phyloP scores from a whole-genome alignment of 2,329 filamentous ascomycete genomes.

The Dactylellina sp. region DNA sequence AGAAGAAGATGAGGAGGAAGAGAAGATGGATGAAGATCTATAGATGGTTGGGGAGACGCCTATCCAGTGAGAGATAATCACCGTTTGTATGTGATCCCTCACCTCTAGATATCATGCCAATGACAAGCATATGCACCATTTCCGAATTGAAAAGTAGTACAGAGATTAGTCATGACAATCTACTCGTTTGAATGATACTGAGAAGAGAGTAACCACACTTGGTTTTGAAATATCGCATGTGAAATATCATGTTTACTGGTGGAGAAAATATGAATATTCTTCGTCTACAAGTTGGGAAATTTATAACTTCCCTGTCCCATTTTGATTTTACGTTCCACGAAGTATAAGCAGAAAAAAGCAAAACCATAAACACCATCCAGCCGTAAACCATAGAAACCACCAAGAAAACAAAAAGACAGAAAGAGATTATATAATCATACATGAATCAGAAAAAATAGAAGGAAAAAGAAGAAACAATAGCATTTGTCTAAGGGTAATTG shows the following conservation, averaged over 20 bases:
- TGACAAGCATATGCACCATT: not conserved
- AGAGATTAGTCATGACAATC: not conserved
- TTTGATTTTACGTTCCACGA: slow-evolving; percentile 7
- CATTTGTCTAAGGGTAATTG: not conserved
- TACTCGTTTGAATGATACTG: too few relatives aligned
- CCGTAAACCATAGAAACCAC: slow-evolving; percentile 14
- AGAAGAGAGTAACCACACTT: too few relatives aligned
- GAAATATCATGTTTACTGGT: too few relatives aligned
- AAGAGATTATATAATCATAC: slow-evolving; percentile 31
- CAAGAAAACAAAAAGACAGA: slow-evolving; percentile 16
- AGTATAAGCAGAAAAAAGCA: not conserved
- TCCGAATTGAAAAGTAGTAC: not conserved
- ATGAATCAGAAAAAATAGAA: slow-evolving; percentile 7
- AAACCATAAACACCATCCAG: slow-evolving; percentile 33
- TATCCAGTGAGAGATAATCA: not conserved
- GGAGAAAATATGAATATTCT: too few relatives aligned
- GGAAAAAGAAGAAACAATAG: not conserved
- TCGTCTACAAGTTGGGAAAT: slow-evolving; percentile 18
- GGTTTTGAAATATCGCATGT: too few relatives aligned
- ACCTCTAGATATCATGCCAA: not conserved
- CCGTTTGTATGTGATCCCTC: slow-evolving; percentile 2
- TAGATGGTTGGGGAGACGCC: slow-evolving; percentile 12
- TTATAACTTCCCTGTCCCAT: not conserved
- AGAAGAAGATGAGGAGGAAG: slow-evolving; percentile 81
- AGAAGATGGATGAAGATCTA: slow-evolving; percentile 83